Conservation (phyloP, 208 protist species). For the Trichomonas vaginalis region DNA sequence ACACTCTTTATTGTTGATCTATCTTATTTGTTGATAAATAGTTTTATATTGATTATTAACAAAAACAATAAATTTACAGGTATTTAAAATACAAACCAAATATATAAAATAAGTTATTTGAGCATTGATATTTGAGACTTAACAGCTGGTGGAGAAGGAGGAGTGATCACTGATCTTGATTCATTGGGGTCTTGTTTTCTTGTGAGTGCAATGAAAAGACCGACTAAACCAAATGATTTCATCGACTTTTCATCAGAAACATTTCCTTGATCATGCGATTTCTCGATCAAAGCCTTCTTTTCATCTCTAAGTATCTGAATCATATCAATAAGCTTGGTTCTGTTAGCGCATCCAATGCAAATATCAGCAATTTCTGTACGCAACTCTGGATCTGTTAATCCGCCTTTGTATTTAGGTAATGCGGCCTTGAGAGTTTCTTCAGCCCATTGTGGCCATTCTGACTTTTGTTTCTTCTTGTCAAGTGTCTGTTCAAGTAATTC, state of each 20-base stretch:
- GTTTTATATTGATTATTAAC: too few relatives aligned
- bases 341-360: neutral
- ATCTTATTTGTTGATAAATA: too few relatives aligned
- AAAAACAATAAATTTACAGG: too few relatives aligned
- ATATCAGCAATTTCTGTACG: neutral
- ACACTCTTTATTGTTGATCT: too few relatives aligned
- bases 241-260: neutral
- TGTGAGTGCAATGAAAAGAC: neutral
- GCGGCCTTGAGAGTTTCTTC: neutral
- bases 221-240: neutral
- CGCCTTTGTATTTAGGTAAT: neutral
- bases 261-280: neutral
- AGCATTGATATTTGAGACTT: neutral
- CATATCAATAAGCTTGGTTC: neutral
- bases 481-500: neutral
- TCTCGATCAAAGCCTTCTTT: neutral
- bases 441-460: neutral
- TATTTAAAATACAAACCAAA: neutral
- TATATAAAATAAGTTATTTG: neutral
- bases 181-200: neutral
- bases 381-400: neutral
- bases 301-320: neutral
- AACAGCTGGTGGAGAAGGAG: neutral
- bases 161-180: neutral
- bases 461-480: neutral